Evolutionary conservation across 1,284 basidiomycete genomes (phyloP).

Genomic region (Dichomitus squalens): DNA sequence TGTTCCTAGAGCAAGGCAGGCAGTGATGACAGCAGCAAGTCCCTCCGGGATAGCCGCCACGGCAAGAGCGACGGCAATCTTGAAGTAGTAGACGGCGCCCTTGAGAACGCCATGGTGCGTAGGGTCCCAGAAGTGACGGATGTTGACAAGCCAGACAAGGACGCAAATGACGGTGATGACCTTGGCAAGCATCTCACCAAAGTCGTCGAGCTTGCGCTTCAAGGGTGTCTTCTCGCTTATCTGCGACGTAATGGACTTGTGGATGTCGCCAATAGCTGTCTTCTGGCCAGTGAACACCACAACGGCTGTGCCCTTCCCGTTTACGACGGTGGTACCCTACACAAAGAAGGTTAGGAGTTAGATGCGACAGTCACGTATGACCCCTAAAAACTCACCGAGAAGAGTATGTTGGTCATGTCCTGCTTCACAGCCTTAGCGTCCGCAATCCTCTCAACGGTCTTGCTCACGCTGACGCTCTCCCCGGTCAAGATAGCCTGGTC

Average conservation of each 20-base stretch:
- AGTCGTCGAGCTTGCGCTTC: slow-evolving; percentile 95
- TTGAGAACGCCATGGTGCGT: slow-evolving; percentile 87
- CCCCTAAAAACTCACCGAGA: slow-evolving; percentile 61
- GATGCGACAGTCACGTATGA: neutral
- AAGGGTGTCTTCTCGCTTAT: slow-evolving; percentile 93
- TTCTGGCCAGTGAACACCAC: slow-evolving; percentile 84
- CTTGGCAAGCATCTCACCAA: slow-evolving; percentile 94
- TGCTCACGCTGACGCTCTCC: slow-evolving; percentile 87
- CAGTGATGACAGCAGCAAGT: slow-evolving; percentile 93
- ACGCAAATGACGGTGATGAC: slow-evolving; percentile 95
- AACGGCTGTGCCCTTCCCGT: slow-evolving; percentile 82
- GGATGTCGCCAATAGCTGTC: slow-evolving; percentile 94
- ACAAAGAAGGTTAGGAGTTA: neutral
- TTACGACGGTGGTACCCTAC: slow-evolving; percentile 92
- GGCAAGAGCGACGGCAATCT: slow-evolving; percentile 95
- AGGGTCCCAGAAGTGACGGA: slow-evolving; percentile 92
- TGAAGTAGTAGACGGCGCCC: slow-evolving; percentile 96
- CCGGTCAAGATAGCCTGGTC: slow-evolving; percentile 96
- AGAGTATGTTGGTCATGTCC: slow-evolving; percentile 94
- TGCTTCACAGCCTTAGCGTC: slow-evolving; percentile 88
- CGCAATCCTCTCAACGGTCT: slow-evolving; percentile 65
- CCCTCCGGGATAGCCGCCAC: slow-evolving; percentile 97
- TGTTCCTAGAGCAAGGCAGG: slow-evolving; percentile 93
- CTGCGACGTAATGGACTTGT: slow-evolving; percentile 89
- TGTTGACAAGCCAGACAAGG: slow-evolving; percentile 95